phyloP scores from a whole-genome alignment of 2,329 filamentous ascomycete genomes.

The Trichoderma sp. region DNA sequence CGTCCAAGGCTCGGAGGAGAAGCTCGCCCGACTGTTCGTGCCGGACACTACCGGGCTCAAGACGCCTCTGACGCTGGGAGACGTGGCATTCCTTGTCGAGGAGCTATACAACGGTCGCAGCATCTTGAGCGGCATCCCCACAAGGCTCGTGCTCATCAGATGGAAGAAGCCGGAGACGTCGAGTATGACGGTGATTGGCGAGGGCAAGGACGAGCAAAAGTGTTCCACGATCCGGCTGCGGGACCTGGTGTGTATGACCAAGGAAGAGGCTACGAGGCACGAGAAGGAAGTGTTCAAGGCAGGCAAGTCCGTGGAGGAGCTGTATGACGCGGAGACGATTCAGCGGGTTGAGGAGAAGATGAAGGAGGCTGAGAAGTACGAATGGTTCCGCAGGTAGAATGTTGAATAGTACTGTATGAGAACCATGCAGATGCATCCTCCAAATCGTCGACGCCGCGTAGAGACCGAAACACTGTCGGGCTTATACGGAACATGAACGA shows the following conservation, averaged over 20 bases:
- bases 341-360: slow-evolving; percentile 67
- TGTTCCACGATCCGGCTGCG: slow-evolving; percentile 67
- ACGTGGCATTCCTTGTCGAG: slow-evolving; percentile 86
- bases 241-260: slow-evolving; percentile 88
- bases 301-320: slow-evolving; percentile 65
- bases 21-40: slow-evolving; percentile 57
- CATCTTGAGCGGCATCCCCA: slow-evolving; percentile 77
- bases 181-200: slow-evolving; percentile 63
- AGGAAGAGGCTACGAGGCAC: slow-evolving; percentile 80
- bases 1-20: slow-evolving; percentile 78
- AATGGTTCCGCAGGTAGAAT: slow-evolving; percentile 51
- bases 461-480: no score
- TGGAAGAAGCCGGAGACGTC: slow-evolving; percentile 70
- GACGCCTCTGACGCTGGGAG: slow-evolving; percentile 73
- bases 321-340: slow-evolving; percentile 73
- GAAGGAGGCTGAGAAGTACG: slow-evolving; percentile 66
- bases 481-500: no score
- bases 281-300: slow-evolving; percentile 77
- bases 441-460: background rate
- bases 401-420: background rate
- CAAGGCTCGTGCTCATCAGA: slow-evolving; percentile 74
- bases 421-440: background rate
- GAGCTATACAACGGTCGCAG: slow-evolving; percentile 86
- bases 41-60: slow-evolving; percentile 66
- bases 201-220: slow-evolving; percentile 73